These are phyloP conservation scores for Suillus subluteus DNA, from an alignment of 768 basidiomycete genomes.

Conservation along the genomic window DNA sequence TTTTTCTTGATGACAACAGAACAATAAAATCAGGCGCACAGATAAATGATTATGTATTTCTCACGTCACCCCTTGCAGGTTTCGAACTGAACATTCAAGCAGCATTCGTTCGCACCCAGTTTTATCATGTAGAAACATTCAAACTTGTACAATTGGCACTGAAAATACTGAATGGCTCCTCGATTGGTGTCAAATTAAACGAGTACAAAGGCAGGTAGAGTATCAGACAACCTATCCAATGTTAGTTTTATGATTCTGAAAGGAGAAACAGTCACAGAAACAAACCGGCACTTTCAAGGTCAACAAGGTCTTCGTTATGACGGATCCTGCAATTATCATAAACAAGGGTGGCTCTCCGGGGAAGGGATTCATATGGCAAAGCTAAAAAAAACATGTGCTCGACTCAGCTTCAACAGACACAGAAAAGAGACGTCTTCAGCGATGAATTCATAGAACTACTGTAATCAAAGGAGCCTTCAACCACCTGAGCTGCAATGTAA, in stretches of 20 bases:
- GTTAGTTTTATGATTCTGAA: too few species aligned
- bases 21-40: too few species aligned
- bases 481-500: too few species aligned
- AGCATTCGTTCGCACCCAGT: too few species aligned
- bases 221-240: not conserved
- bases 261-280: not conserved
- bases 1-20: too few species aligned
- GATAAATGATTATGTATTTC: too few species aligned
- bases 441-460: not conserved
- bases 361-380: not conserved
- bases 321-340: not conserved
- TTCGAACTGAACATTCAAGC: too few species aligned
- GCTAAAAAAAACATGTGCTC: not conserved
- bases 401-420: not conserved
- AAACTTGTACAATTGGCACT: too few species aligned
- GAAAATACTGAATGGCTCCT: not conserved
- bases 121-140: too few species aligned
- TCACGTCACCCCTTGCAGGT: too few species aligned
- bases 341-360: not conserved
- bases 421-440: not conserved
- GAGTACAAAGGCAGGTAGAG: slow-evolving; percentile 1
- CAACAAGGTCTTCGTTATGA: not conserved
- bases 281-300: not conserved
- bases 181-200: not conserved
- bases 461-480: not conserved